Evolutionary conservation across 78 protist species (phyloP).

Genomic region (Dictyostelium capitatum): DNA sequence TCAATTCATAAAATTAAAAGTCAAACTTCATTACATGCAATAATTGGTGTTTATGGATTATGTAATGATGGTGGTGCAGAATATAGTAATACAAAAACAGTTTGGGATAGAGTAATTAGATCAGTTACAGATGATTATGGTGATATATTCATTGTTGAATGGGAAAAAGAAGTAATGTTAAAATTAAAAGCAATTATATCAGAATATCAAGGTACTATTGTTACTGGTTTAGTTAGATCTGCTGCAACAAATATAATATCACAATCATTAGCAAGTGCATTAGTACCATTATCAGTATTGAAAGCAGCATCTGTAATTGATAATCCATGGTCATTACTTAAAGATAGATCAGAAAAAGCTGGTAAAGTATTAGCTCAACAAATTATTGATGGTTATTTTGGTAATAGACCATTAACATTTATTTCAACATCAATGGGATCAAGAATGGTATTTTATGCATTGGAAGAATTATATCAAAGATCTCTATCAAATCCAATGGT

Average conservation of each 20-base stretch:
- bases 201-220: conserved; percentile 50
- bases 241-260: conserved; percentile 77
- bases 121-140: conserved; percentile 58
- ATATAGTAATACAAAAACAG: not conserved
- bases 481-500: conserved; percentile 6
- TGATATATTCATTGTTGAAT: conserved; percentile 61
- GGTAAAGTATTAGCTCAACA: conserved; percentile 68
- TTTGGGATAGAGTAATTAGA: conserved; percentile 42
- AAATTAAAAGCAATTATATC: conserved; percentile 29
- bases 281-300: conserved; percentile 50
- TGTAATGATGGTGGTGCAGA: not conserved
- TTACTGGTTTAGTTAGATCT: conserved; percentile 38
- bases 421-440: conserved; percentile 64
- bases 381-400: conserved; percentile 45
- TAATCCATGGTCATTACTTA: conserved; percentile 71
- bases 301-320: conserved; percentile 57
- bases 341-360: conserved; percentile 77
- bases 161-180: conserved; percentile 31
- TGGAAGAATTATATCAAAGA: conserved; percentile 40
- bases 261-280: conserved; percentile 40
- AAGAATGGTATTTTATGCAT: conserved; percentile 47
- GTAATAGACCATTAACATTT: conserved; percentile 68
- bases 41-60: conserved; percentile 45
- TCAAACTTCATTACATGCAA: conserved; percentile 69
- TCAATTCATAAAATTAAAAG: conserved; percentile 28